Base-by-base conservation (phyloP, 768 basidiomycete species). In the Pleurotus tuoliensis region DNA sequence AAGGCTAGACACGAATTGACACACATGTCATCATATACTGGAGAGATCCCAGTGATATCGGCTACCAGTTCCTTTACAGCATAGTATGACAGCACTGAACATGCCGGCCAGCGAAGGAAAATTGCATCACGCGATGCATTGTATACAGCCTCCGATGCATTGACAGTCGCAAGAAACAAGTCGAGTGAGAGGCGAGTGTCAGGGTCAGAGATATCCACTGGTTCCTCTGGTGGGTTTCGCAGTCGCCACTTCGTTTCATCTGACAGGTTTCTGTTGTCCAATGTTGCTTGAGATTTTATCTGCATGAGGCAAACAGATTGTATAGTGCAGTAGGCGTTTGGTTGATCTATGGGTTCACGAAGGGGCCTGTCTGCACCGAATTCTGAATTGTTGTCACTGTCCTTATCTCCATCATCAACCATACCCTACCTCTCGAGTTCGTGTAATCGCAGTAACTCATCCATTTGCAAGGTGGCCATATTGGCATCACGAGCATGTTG, bases 1-100 rank as follows among this genome's bases (percentile, higher is more conserved):
- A 66, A 81, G 0, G 71, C 73, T n/a, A 69, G 30, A 56, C 79
- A 81, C 0, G 69, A 67, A 5, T 77, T 69, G 0, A 66, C 57
- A 41, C 78, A 82, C 76, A 80, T 81, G 56, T 80, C 68, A 5
- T 69, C 50, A 0, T 48, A 6, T 1, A 79, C 47, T 0, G 72
- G 57, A 8, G 67, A 56, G 5, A 82, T 62, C 0, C 80, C 73
- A 8, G 45, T n/a, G 2, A 46, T 46, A n/a, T 46, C 45, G 11
- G 45, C 45, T 11, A 46, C 45, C 2, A 46, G 45, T 46, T 22
- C 59, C 44, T 20, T 61, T 47, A 41, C 54, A 20, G 13, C 3
- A 5, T 46, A 20, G 16, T 57, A 61, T 1, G 61, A 61, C 16
- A 64, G 62, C 11, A 67, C 30, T 6, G 45, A 15, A 12, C 24